Evolutionary conservation across 176 grass and related monocot species (phyloP).

Genomic region (Rhynchospora tenuis): DNA sequence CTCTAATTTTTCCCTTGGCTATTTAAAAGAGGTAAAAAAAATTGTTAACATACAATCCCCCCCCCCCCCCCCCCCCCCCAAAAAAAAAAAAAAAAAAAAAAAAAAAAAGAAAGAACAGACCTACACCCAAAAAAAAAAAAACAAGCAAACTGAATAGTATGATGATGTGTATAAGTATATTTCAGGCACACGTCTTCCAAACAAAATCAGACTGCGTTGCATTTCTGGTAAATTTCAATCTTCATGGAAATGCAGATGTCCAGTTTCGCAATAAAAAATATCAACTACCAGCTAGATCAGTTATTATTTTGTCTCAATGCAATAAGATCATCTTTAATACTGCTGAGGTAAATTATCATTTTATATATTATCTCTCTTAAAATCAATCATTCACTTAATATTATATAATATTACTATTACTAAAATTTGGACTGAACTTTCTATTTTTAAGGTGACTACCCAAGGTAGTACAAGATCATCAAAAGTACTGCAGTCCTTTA

Average conservation of each 20-base stretch:
- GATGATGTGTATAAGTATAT: conserved; percentile 3
- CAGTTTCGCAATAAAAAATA: conserved; percentile 50
- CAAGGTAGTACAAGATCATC: conserved; percentile 50
- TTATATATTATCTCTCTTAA: background rate
- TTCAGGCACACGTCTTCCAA: conserved; percentile 79
- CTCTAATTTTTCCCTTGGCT: conserved; percentile 50
- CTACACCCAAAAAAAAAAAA: conserved; percentile 1
- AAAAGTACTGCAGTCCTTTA: conserved; percentile 37
- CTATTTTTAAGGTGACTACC: conserved; percentile 49
- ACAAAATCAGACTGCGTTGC: conserved; percentile 58
- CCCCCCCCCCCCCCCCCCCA: background rate
- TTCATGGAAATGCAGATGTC: conserved; percentile 12
- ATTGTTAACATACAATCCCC: background rate
- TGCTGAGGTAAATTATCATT: conserved; percentile 41
- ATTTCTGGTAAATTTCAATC: conserved; percentile 73
- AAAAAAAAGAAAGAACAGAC: background rate
- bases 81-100: conserved; percentile 9
- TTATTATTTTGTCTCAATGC: conserved; percentile 66
- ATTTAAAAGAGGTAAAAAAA: conserved; percentile 73
- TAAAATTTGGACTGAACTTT: background rate
- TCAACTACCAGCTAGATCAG: conserved; percentile 50
- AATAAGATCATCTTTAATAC: conserved; percentile 61
- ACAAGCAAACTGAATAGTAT: conserved; percentile 11
- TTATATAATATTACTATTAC: background rate
- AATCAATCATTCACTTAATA: background rate